Base-by-base conservation (phyloP, 2,329 filamentous ascomycete genomes). In the Exophiala oligosperma region DNA sequence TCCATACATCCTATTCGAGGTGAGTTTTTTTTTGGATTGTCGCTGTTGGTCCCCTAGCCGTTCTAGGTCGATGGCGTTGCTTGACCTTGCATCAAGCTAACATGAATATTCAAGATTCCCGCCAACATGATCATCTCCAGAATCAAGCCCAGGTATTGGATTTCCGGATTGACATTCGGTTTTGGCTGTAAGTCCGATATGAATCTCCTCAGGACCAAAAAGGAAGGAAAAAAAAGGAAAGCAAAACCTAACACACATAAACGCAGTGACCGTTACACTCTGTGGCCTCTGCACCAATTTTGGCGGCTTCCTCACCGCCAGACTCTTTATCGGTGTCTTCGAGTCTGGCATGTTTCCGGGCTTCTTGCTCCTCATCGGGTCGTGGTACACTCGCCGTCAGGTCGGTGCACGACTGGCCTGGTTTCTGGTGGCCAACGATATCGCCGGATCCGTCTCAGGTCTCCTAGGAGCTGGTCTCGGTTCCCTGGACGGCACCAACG, bases 391-490 rank as follows among this genome's bases (percentile, higher is more conserved):
- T 3, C 68, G 76, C 2, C 70, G 72, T 35, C 72, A 76, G 48
- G 69, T 71, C 1, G 76, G 78, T 48, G 68, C 68, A 51, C 71
- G 77, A 12, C 70, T 74, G 44, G 74, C 76, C 3, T 47, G 26
- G 26, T 64, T 79, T 1, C 74, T 77, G 67, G 79, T 79, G 66
- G 75, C 73, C 53, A 75, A 77, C 0, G 74, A 74, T 46, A 66
- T 81, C 38, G 79, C 80, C 0, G 78, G 80, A n/a, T 78, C 78
- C 0, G 80, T 83, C 54, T 76, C 75, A 2, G 80, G 80, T 0
- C 67, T 82, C 23, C 68, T 82, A 0, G 80, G 80, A 1, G 80
- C 72, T 60, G 78, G 68, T 2, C 79, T 82, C 32, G 74, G 73
- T 69, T 75, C 76, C 68, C 79, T 82, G 74, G 74, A 79, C 50